Evolutionary conservation across 345 rosid genomes (phyloP).

Genomic region (Populus nigra): DNA sequence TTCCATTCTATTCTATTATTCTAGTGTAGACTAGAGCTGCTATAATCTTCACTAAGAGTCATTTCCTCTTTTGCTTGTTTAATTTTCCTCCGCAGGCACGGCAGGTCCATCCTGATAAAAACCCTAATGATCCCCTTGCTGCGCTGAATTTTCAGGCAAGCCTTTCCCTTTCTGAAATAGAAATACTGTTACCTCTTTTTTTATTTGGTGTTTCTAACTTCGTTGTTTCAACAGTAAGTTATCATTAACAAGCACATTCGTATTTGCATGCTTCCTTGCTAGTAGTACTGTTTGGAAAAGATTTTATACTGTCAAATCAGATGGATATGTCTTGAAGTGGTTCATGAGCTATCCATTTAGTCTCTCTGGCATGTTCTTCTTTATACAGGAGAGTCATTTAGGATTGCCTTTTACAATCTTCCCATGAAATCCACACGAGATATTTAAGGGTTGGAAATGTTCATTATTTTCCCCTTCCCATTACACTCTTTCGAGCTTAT

Average conservation of each 20-base stretch:
- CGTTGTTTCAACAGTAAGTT: too few relatives aligned
- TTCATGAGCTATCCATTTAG: neutral
- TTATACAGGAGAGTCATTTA: neutral
- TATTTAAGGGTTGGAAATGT: neutral
- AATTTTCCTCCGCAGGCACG: constrained; percentile 64
- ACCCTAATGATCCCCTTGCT: constrained; percentile 87
- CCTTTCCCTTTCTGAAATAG: neutral
- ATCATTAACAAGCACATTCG: neutral
- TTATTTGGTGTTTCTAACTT: too few relatives aligned
- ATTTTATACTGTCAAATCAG: neutral
- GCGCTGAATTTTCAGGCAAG: constrained; percentile 88
- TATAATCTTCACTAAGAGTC: neutral
- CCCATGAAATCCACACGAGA: neutral
- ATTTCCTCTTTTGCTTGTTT: neutral
- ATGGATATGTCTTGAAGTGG: neutral
- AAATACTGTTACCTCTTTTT: neutral
- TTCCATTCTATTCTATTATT: too few relatives aligned
- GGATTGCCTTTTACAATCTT: neutral
- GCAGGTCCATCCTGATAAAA: constrained; percentile 96
- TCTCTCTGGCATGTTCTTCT: neutral
- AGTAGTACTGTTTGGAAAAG: neutral
- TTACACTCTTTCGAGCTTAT: neutral
- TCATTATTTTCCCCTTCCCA: neutral
- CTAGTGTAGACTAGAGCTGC: neutral
- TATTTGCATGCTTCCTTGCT: neutral